A percentile compares a stretch with the other conserved stretches of the same genome.
Conservation (phyloP, 176 grass and related monocot genomes). For the Typha latifolia region DNA sequence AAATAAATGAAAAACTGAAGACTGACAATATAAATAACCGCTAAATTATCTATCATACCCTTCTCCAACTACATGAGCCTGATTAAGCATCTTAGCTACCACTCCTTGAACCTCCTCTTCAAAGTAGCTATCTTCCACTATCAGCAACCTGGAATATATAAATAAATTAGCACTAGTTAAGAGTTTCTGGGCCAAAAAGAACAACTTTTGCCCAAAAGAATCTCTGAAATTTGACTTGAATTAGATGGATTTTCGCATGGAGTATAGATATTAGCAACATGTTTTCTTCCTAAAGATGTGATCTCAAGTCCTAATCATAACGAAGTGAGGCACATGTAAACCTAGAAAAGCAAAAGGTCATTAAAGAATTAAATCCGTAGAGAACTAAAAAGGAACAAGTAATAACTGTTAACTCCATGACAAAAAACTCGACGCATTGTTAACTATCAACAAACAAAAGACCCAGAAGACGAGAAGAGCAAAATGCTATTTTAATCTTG, state of each 20-base stretch:
- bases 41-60: constrained; percentile 39
- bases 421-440: background rate
- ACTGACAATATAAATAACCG: constrained; percentile 22
- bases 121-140: constrained; percentile 67
- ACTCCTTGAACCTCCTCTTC: constrained; percentile 58
- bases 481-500: background rate
- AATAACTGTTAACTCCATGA: too few relatives aligned
- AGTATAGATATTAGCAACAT: background rate
- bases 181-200: background rate
- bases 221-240: background rate
- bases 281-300: background rate
- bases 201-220: background rate
- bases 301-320: background rate
- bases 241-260: background rate
- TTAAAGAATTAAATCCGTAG: background rate
- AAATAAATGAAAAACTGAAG: constrained; percentile 9
- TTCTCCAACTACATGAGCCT: constrained; percentile 84
- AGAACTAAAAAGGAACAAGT: constrained; percentile 5
- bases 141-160: constrained; percentile 52
- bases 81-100: constrained; percentile 69
- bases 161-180: constrained; percentile 6
- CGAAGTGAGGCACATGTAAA: background rate
- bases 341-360: background rate
- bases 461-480: background rate
- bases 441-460: background rate